These are phyloP conservation scores for Camillea tinctor DNA, from an alignment of 2,329 filamentous ascomycete species.

Conservation along the genomic window DNA sequence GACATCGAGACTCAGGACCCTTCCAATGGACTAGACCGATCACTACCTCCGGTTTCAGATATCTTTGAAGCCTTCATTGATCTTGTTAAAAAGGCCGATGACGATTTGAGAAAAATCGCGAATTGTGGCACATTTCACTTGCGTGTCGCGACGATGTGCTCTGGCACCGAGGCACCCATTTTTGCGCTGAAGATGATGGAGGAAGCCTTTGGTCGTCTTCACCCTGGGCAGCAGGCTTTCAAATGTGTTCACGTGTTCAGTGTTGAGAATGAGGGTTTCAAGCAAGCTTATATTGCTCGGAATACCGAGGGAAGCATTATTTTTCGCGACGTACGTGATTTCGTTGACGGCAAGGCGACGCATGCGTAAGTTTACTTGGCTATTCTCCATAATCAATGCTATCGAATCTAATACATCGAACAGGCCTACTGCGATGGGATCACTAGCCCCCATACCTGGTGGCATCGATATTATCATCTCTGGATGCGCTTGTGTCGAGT, in stretches of 20 bases:
- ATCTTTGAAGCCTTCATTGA: slow-evolving; percentile 31
- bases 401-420: slow-evolving; percentile 6
- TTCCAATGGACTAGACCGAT: slow-evolving; percentile 15
- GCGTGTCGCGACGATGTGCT: slow-evolving; percentile 70
- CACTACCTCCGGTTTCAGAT: slow-evolving; percentile 25
- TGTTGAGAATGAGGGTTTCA: slow-evolving; percentile 62
- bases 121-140: slow-evolving; percentile 29
- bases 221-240: slow-evolving; percentile 35
- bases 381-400: background rate
- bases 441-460: slow-evolving; percentile 52
- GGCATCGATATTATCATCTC: slow-evolving; percentile 65
- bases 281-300: slow-evolving; percentile 62
- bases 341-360: slow-evolving; percentile 38
- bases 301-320: slow-evolving; percentile 54
- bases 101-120: slow-evolving; percentile 23
- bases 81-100: slow-evolving; percentile 19
- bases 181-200: slow-evolving; percentile 60
- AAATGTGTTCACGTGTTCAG: slow-evolving; percentile 57
- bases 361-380: slow-evolving; percentile 43
- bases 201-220: slow-evolving; percentile 37
- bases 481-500: slow-evolving; percentile 75
- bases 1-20: background rate
- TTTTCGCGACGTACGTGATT: slow-evolving; percentile 59
- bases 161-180: slow-evolving; percentile 73
- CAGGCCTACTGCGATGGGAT: slow-evolving; percentile 67